These are phyloP conservation scores for Heracleum sosnowskyi DNA, from an alignment of 129 eudicot genomes.

Conservation along the genomic window DNA sequence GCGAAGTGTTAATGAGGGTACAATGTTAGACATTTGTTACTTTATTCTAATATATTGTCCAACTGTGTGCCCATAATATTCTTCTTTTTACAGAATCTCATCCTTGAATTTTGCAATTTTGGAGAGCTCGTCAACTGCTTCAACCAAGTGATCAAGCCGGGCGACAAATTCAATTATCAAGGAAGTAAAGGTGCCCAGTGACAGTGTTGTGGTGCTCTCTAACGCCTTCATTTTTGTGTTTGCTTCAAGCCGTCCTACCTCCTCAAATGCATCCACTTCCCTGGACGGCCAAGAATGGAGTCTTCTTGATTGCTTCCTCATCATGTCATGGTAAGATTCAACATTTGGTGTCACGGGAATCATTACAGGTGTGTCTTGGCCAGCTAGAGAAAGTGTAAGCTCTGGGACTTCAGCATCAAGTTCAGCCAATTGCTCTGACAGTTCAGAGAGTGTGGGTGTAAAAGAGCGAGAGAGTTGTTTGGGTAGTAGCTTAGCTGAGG, in stretches of 20 bases:
- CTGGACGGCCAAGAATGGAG: constrained; percentile 48
- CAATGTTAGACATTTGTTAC: neutral
- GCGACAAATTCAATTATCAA: constrained; percentile 73
- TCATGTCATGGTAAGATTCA: constrained; percentile 31
- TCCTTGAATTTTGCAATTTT: constrained; percentile 50
- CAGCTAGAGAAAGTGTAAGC: constrained; percentile 17
- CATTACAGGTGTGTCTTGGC: constrained; percentile 12
- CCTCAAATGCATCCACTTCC: constrained; percentile 43
- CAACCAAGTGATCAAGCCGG: constrained; percentile 79
- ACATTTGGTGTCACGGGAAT: constrained; percentile 9
- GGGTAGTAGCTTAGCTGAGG: constrained; percentile 22
- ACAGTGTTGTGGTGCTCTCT: constrained; percentile 49
- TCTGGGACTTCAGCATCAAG: constrained; percentile 23
- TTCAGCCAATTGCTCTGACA: constrained; percentile 25
- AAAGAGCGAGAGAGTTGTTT: constrained; percentile 25
- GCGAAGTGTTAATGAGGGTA: neutral
- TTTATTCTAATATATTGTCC: constrained; percentile 12
- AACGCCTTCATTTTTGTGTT: constrained; percentile 34
- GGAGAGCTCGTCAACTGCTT: constrained; percentile 58
- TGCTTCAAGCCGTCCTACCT: constrained; percentile 19
- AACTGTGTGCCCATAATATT: neutral
- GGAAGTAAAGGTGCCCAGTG: constrained; percentile 63
- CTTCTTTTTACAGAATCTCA: constrained; percentile 21
- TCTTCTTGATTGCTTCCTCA: constrained; percentile 50
- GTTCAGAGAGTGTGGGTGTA: constrained; percentile 23